Evolutionary conservation across 495 filamentous ascomycete genomes (phyloP), one percentile per base, ranked within the genome.

Genomic region (Friedmanniomyces endolithicus): DNA sequence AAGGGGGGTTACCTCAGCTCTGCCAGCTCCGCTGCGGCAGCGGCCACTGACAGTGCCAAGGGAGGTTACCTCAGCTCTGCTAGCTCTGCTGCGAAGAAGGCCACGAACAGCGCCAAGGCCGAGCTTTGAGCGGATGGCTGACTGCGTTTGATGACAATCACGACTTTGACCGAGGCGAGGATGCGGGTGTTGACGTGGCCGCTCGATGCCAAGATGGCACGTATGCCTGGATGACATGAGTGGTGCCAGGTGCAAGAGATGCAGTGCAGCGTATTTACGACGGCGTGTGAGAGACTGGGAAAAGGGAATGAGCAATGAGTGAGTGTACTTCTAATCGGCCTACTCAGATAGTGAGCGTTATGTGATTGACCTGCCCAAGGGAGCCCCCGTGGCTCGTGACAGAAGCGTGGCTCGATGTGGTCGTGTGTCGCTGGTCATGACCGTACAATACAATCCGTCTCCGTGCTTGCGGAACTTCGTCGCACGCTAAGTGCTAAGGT

Each of bases 81-180:
- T 17, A 53, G 39, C 34, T 53, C 50, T 20, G 50, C 50, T 25
- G 34, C 50, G 9, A 22, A 12, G 22, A 14, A n/a, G 39, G 55
- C 40, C 6, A 29, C 43, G 2, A 23, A 48, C 41, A 50, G 45
- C 52, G 57, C 47, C 20, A 56, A 35, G 48, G 48, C 56, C 34
- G 52, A 60, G 57, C 37, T 55, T 29, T 60, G 46, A 51, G 47
- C n/a, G 47, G 11, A 3, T 50, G 7, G 29, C 14, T 14, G 2
- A 50, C 19, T 16, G 22, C 11, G 6, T 40, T 7, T 34, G 6
- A 50, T 25, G 47, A 50, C n/a, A 17, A 31, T 34, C n/a, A 35
- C 47, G 11, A 33, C 29, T 34, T 23, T 4, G 23, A 47, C 23
- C 4, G 16, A 47, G 44, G 44, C 23, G 11, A 27, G 7, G n/a